Conservation (phyloP, 2,329 filamentous ascomycete species). For the Cadophora sp. region DNA sequence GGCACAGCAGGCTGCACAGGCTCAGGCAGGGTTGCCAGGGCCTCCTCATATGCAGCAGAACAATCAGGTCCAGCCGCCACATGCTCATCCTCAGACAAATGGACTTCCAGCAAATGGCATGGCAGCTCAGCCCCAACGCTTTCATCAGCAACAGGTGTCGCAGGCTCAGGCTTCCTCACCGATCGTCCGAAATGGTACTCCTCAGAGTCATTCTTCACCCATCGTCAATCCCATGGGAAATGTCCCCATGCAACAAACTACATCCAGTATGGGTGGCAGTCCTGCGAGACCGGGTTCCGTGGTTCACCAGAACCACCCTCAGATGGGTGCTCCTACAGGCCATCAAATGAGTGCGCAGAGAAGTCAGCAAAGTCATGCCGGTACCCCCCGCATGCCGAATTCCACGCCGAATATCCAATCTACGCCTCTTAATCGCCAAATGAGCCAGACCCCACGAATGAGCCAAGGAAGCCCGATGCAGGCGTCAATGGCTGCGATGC, state of each 20-base stretch:
- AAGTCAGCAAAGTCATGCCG: conserved; percentile 71
- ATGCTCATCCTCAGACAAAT: conserved; percentile 52
- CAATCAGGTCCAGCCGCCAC: conserved; percentile 48
- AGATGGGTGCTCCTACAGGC: conserved; percentile 65
- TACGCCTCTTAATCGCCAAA: conserved; percentile 61
- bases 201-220: conserved; percentile 69
- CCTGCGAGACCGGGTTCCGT: conserved; percentile 71
- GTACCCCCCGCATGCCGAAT: conserved; percentile 67
- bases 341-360: conserved; percentile 68
- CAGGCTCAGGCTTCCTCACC: conserved; percentile 74
- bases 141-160: conserved; percentile 56
- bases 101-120: conserved; percentile 50
- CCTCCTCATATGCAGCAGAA: conserved; percentile 24
- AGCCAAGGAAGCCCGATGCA: conserved; percentile 67
- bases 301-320: conserved; percentile 60
- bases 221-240: conserved; percentile 56
- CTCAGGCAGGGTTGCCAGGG: conserved; percentile 44
- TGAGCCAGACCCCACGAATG: conserved; percentile 67
- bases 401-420: conserved; percentile 68
- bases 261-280: conserved; percentile 72
- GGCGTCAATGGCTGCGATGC: conserved; percentile 62
- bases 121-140: conserved; percentile 44
- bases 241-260: conserved; percentile 68
- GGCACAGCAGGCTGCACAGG: conserved; percentile 36
- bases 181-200: conserved; percentile 66